Percentiles rank a stretch among this genome's conserved stretches.
Evolutionary conservation across 331 rosid genomes (phyloP).

Genomic region (Rhamnella rubrinervis): DNA sequence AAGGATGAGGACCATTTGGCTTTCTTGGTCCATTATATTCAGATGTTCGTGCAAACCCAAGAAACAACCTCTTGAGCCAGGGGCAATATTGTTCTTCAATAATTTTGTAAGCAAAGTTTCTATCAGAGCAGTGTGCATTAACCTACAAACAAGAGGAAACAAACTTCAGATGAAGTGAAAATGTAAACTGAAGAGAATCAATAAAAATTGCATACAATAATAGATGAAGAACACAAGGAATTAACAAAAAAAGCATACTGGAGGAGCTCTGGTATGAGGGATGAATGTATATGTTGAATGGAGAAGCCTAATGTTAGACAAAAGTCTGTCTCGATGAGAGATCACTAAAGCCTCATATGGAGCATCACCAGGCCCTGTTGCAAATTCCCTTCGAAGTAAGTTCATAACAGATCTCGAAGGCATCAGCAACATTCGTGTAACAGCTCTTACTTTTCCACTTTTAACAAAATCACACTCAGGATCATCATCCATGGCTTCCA

Average conservation of each 20-base stretch:
- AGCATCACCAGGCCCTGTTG: constrained; percentile 61
- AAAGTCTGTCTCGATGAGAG: constrained; percentile 66
- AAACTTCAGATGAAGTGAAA: constrained; percentile 10
- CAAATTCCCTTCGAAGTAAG: constrained; percentile 47
- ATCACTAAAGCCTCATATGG: constrained; percentile 85
- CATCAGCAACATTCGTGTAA: constrained; percentile 75
- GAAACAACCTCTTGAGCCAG: constrained; percentile 84
- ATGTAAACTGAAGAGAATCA: not conserved
- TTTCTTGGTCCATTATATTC: constrained; percentile 84
- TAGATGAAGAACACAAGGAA: constrained; percentile 5
- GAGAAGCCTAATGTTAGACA: constrained; percentile 73
- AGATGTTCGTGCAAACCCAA: constrained; percentile 94
- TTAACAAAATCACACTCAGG: constrained; percentile 55
- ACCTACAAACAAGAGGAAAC: constrained; percentile 46
- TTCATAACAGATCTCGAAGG: constrained; percentile 63
- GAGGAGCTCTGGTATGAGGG: constrained; percentile 89
- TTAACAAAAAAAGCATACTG: constrained; percentile 54
- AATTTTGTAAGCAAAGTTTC: constrained; percentile 75
- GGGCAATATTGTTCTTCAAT: constrained; percentile 84
- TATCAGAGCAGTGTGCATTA: constrained; percentile 73
- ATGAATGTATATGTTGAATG: constrained; percentile 85
- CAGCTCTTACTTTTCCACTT: constrained; percentile 67
- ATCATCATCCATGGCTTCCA: constrained; percentile 51
- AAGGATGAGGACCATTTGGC: constrained; percentile 70
- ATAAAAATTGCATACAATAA: not conserved